Conservation (phyloP, 2,329 filamentous ascomycete species). For the Trichoderma sp. region DNA sequence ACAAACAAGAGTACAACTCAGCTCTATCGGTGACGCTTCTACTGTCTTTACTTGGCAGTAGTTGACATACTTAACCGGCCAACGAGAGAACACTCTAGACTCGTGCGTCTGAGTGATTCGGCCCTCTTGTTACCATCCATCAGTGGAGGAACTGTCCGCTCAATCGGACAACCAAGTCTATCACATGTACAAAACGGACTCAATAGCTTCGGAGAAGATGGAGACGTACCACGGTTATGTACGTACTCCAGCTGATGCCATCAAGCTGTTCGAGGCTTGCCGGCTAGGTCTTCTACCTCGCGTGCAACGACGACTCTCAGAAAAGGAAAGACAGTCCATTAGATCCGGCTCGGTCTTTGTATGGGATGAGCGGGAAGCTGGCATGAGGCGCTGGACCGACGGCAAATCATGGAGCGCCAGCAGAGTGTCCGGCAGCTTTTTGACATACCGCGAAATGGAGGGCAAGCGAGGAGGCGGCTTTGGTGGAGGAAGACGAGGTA, state of each 20-base stretch:
- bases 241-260: constrained; percentile 93
- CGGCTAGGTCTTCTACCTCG: constrained; percentile 84
- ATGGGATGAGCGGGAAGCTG: constrained; percentile 98
- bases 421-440: constrained; percentile 93
- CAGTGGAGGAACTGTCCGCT: neutral
- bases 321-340: constrained; percentile 96
- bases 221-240: constrained; percentile 97
- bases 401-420: constrained; percentile 99
- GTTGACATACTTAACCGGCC: neutral
- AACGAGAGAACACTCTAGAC: constrained; percentile 23
- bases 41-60: neutral
- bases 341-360: constrained; percentile 97
- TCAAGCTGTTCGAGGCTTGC: constrained; percentile 98
- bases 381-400: constrained; percentile 98
- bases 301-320: constrained; percentile 89
- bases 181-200: constrained; percentile 29
- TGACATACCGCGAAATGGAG: constrained; percentile 98
- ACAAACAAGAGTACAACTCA: neutral
- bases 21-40: constrained; percentile 7
- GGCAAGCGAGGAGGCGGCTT: constrained; percentile 89
- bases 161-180: neutral
- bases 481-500: constrained; percentile 58
- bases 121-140: neutral
- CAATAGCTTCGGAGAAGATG: constrained; percentile 59
- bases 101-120: constrained; percentile 22